These are phyloP conservation scores for Fusarium burgessii DNA, from an alignment of 2,329 filamentous ascomycete genomes.

Conservation along the genomic window DNA sequence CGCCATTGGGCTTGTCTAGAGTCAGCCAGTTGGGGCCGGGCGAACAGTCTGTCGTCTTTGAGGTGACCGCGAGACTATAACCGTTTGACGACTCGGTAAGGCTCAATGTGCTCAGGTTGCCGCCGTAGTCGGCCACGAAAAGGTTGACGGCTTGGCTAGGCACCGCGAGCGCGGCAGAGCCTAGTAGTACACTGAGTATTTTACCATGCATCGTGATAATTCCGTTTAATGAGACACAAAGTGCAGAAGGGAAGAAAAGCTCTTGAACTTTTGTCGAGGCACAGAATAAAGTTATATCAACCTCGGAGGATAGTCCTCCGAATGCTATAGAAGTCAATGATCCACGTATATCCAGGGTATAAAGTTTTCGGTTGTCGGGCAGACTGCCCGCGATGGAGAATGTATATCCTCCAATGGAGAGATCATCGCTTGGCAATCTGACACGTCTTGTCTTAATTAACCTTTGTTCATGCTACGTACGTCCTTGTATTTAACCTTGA, in stretches of 20 bases:
- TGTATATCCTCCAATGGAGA: slow-evolving; percentile 17
- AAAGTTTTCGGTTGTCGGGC: not conserved
- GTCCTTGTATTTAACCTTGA: slow-evolving; percentile 5
- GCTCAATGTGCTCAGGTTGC: slow-evolving; percentile 37
- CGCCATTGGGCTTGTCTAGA: slow-evolving; percentile 21
- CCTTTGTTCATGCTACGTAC: not conserved
- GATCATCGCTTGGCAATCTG: not conserved
- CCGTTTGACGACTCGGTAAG: slow-evolving; percentile 8
- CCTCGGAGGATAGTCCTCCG: not conserved
- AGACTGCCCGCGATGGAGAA: not conserved
- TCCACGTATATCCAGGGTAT: not conserved
- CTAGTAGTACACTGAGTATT: slow-evolving; percentile 4
- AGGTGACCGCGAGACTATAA: slow-evolving; percentile 20
- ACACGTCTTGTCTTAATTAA: slow-evolving; percentile 14
- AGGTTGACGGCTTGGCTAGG: slow-evolving; percentile 30
- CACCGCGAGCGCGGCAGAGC: slow-evolving; percentile 11
- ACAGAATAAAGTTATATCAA: not conserved
- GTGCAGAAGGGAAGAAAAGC: no score
- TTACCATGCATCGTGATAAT: slow-evolving; percentile 1
- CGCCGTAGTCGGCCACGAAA: slow-evolving; percentile 41
- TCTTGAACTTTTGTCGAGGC: no score
- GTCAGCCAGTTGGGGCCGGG: slow-evolving; percentile 38
- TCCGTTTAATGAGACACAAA: not conserved
- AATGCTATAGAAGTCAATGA: not conserved
- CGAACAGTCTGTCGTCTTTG: slow-evolving; percentile 26